Percentiles rank a stretch among this genome's conserved stretches.
phyloP scores from a whole-genome alignment of 2,329 filamentous ascomycete species.

The Fusarium torulosum region DNA sequence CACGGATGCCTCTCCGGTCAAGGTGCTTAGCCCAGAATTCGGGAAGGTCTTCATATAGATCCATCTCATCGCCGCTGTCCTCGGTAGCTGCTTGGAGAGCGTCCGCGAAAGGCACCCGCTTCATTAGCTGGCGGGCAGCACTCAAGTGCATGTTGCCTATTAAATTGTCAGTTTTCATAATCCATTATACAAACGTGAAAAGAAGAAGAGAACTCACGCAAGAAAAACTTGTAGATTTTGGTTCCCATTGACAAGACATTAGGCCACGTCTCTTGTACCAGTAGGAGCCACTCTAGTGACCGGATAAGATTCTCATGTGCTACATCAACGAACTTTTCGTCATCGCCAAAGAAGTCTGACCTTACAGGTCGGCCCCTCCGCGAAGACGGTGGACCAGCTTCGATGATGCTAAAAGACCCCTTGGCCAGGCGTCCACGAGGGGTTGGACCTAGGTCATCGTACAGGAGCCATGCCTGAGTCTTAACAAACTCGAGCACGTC shows the following conservation, averaged over 20 bases:
- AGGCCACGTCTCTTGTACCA: conserved; percentile 78
- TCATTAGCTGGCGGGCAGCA: conserved; percentile 66
- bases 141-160: conserved; percentile 64
- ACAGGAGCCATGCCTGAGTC: conserved; percentile 70
- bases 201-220: conserved; percentile 70
- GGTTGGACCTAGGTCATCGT: conserved; percentile 59
- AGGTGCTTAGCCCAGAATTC: conserved; percentile 57
- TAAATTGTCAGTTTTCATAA: conserved; percentile 18
- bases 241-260: conserved; percentile 77
- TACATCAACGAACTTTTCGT: conserved; percentile 64
- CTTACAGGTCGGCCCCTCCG: conserved; percentile 72
- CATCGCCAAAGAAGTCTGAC: conserved; percentile 76
- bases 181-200: not conserved
- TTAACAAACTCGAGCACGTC: conserved; percentile 80
- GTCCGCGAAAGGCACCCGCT: conserved; percentile 63
- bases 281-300: conserved; percentile 85
- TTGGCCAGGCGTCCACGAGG: conserved; percentile 55
- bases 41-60: conserved; percentile 54
- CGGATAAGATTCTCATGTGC: conserved; percentile 80
- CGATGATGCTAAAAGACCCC: conserved; percentile 64
- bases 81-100: conserved; percentile 60
- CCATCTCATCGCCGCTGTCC: conserved; percentile 55
- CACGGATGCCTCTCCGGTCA: conserved; percentile 53
- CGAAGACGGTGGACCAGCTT: conserved; percentile 51
- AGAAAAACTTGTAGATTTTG: conserved; percentile 83